Evolutionary conservation across 345 rosid species (phyloP).

Genomic region (Linum usitatissimum): DNA sequence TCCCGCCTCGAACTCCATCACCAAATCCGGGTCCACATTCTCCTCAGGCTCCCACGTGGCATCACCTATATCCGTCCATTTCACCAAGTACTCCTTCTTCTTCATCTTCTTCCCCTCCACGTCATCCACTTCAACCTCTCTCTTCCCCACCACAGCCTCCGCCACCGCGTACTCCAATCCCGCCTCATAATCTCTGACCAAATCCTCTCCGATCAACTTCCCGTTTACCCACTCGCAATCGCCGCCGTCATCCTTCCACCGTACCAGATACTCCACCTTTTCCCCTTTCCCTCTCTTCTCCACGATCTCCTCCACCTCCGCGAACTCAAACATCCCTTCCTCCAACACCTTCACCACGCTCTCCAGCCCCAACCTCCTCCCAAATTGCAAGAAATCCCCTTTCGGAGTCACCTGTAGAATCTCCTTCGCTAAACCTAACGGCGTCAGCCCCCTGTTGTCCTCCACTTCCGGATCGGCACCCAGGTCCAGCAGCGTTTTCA

Average conservation of each 20-base stretch:
- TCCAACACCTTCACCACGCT: slow-evolving; percentile 42
- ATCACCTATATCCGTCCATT: slow-evolving; percentile 66
- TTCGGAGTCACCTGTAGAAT: slow-evolving; percentile 62
- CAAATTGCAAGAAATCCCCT: slow-evolving; percentile 73
- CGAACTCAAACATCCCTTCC: slow-evolving; percentile 57
- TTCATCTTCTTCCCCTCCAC: slow-evolving; percentile 2
- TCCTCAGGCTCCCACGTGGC: slow-evolving; percentile 93
- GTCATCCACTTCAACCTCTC: slow-evolving; percentile 41
- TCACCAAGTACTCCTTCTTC: slow-evolving; percentile 53
- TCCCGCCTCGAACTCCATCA: slow-evolving; percentile 35
- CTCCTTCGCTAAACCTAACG: slow-evolving; percentile 57
- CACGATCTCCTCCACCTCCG: slow-evolving; percentile 62
- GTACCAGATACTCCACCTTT: slow-evolving; percentile 59
- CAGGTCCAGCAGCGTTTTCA: slow-evolving; percentile 40
- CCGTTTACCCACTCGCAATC: slow-evolving; percentile 73
- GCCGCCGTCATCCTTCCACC: slow-evolving; percentile 76
- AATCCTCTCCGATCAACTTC: slow-evolving; percentile 52
- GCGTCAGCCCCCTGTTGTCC: slow-evolving; percentile 60
- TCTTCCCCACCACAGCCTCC: slow-evolving; percentile 51
- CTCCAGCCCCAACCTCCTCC: slow-evolving; percentile 67
- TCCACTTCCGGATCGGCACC: slow-evolving; percentile 67
- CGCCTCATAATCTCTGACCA: slow-evolving; percentile 62
- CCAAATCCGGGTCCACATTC: slow-evolving; percentile 61
- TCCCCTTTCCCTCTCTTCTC: slow-evolving; percentile 80
- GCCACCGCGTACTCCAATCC: slow-evolving; percentile 86